Evolutionary conservation across 225 moss, liverwort and hornwort genomes (phyloP).

Genomic region (Physcomitrellopsis africana): DNA sequence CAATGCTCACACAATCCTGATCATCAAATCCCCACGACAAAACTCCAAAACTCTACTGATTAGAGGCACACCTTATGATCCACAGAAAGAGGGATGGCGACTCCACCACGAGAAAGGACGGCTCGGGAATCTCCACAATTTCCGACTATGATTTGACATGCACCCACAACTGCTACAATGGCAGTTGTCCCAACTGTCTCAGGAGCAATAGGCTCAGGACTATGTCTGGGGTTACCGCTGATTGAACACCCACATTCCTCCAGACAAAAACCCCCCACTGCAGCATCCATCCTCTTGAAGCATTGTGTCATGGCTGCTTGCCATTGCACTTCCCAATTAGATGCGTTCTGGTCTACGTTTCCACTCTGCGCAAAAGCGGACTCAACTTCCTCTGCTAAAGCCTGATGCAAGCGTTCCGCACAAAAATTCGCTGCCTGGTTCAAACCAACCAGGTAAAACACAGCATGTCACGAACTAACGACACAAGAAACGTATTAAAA

Average conservation of each 20-base stretch:
- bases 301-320: conserved; percentile 69
- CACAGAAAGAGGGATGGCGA: conserved; percentile 74
- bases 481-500: too few species aligned
- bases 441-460: too few species aligned
- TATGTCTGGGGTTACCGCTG: conserved; percentile 51
- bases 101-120: conserved; percentile 89
- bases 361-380: conserved; percentile 40
- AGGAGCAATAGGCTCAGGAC: conserved; percentile 84
- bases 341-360: conserved; percentile 24
- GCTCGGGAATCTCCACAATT: conserved; percentile 98
- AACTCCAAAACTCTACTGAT: fast-evolving
- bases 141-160: conserved; percentile 78
- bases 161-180: conserved; percentile 78
- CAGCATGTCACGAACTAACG: too few species aligned
- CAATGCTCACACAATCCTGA: neutral
- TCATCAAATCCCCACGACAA: neutral
- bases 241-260: conserved; percentile 59
- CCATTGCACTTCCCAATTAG: conserved; percentile 67
- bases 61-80: conserved; percentile 77
- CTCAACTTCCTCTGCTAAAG: conserved; percentile 78
- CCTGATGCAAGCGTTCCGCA: conserved; percentile 77
- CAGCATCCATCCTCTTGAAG: conserved; percentile 89
- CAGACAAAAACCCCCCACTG: conserved; percentile 78
- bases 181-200: conserved; percentile 96
- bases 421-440: conserved; percentile 81